Evolutionary conservation across 2,329 filamentous ascomycete genomes (phyloP).

Genomic region (Zymoseptoria passerinii): DNA sequence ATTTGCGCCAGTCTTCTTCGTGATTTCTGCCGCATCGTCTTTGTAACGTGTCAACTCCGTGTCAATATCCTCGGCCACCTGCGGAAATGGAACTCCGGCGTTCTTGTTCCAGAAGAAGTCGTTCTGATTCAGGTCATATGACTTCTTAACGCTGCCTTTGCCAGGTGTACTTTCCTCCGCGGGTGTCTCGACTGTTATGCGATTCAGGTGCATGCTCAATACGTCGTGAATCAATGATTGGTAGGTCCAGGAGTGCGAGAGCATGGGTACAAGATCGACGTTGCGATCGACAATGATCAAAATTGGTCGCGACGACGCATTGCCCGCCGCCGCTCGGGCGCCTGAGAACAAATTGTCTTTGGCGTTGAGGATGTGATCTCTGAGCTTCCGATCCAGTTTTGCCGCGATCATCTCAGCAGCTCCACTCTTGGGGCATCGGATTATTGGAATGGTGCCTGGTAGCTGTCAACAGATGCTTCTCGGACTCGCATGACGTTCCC

Average conservation of each 20-base stretch:
- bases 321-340: constrained; percentile 53
- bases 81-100: constrained; percentile 80
- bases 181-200: constrained; percentile 83
- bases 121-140: constrained; percentile 79
- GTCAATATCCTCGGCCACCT: constrained; percentile 94
- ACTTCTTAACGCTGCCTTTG: constrained; percentile 72
- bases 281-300: constrained; percentile 92
- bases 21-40: constrained; percentile 88
- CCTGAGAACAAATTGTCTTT: constrained; percentile 92
- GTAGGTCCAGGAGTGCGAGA: constrained; percentile 93
- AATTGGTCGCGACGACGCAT: constrained; percentile 67
- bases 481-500: constrained; percentile 15
- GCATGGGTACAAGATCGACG: constrained; percentile 91
- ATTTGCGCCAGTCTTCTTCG: constrained; percentile 86
- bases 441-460: constrained; percentile 81
- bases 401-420: constrained; percentile 90
- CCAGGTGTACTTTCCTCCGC: constrained; percentile 67
- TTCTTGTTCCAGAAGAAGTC: constrained; percentile 98
- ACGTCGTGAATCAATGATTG: constrained; percentile 79
- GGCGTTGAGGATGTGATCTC: constrained; percentile 93
- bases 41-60: constrained; percentile 89
- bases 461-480: constrained; percentile 20
- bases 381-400: constrained; percentile 88
- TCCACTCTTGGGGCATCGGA: constrained; percentile 84
- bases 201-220: constrained; percentile 73